phyloP scores from a whole-genome alignment of 352 stramenopile species.

The Plasmopara halstedii region DNA sequence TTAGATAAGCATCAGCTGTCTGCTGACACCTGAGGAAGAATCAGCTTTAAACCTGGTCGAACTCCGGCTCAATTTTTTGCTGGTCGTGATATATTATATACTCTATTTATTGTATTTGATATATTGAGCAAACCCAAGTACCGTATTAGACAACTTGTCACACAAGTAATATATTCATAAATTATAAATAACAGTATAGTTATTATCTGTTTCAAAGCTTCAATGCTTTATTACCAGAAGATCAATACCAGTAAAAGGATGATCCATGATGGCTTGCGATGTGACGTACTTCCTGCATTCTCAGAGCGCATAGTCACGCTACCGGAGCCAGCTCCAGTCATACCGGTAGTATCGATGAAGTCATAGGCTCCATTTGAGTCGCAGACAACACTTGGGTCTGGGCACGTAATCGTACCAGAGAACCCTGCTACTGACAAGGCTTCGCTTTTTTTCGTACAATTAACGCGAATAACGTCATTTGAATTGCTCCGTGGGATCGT shows the following conservation, averaged over 20 bases:
- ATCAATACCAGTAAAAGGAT: neutral
- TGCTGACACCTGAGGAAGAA: no score
- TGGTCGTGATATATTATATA: no score
- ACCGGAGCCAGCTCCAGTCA: neutral
- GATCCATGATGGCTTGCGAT: neutral
- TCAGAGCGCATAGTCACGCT: conserved; percentile 14
- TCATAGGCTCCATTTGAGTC: conserved; percentile 10
- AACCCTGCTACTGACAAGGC: conserved; percentile 40
- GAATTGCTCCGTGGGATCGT: conserved; percentile 28
- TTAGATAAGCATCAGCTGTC: no score
- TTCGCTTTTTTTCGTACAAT: conserved; percentile 41
- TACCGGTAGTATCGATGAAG: conserved; percentile 10
- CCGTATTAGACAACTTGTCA: no score
- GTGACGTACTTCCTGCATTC: conserved; percentile 2
- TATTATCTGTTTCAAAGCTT: no score
- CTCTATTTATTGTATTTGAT: no score
- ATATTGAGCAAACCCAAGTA: no score
- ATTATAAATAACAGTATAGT: no score
- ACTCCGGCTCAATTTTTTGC: no score
- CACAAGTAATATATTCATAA: no score
- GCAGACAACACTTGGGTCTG: conserved; percentile 63
- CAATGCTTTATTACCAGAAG: no score
- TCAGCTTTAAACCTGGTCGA: no score
- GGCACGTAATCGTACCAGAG: conserved; percentile 50
- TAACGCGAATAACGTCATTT: conserved; percentile 23